Evolutionary conservation across 495 filamentous ascomycete genomes (phyloP).

Genomic region (Penicillium cinerascens): DNA sequence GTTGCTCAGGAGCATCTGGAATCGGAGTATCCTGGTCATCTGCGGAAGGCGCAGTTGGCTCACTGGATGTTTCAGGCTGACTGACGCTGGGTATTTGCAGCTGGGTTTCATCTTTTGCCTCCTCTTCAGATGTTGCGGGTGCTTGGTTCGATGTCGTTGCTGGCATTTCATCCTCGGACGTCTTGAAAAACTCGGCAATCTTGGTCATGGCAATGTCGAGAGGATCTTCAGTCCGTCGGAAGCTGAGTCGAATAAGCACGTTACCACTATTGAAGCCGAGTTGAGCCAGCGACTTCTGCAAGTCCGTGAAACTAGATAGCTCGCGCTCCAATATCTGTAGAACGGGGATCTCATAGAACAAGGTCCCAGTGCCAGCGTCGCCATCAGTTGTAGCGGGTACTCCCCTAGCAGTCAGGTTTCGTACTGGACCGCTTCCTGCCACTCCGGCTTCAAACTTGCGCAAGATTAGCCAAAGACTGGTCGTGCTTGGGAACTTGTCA

Average conservation of each 20-base stretch:
- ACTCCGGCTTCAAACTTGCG: slow-evolving; percentile 79
- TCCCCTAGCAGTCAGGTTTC: slow-evolving; percentile 78
- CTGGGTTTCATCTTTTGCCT: slow-evolving; percentile 16
- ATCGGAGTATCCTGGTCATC: slow-evolving; percentile 8
- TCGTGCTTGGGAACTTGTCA: slow-evolving; percentile 80
- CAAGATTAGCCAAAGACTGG: slow-evolving; percentile 80
- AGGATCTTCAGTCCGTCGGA: slow-evolving; percentile 69
- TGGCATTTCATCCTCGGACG: slow-evolving; percentile 33
- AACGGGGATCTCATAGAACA: slow-evolving; percentile 86
- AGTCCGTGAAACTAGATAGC: slow-evolving; percentile 67
- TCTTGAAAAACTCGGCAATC: slow-evolving; percentile 68
- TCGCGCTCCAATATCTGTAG: slow-evolving; percentile 77
- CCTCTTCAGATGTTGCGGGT: slow-evolving; percentile 11
- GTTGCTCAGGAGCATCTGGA: slow-evolving; percentile 15
- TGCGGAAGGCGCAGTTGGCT: slow-evolving; percentile 10
- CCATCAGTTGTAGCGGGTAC: slow-evolving; percentile 55
- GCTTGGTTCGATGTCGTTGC: slow-evolving; percentile 10
- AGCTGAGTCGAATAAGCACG: slow-evolving; percentile 71
- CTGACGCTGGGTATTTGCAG: slow-evolving; percentile 2
- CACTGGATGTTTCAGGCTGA: slow-evolving; percentile 6
- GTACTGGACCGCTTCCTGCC: slow-evolving; percentile 49
- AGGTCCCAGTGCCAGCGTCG: slow-evolving; percentile 59
- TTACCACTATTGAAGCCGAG: slow-evolving; percentile 81
- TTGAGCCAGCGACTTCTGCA: slow-evolving; percentile 85
- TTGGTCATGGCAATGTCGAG: slow-evolving; percentile 81